Base-by-base conservation (phyloP, 495 filamentous ascomycete genomes). In the Apiosordaria backusii region DNA sequence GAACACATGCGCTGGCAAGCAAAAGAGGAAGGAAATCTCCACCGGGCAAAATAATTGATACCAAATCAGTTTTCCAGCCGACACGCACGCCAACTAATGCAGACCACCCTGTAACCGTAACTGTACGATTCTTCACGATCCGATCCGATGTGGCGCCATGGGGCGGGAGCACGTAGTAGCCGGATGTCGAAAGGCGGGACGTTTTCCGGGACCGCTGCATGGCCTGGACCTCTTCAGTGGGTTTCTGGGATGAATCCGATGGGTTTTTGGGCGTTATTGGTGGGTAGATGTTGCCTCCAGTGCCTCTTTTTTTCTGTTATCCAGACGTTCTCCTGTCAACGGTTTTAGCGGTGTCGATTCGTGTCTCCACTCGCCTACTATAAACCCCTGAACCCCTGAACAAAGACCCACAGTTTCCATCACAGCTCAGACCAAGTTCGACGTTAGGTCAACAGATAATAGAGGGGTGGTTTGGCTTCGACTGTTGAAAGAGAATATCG, bases 81-180 rank as follows among this genome's bases (percentile, higher is more conserved):
- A 55, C 52, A 55, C 52, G n/a, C 22, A 21, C 22, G 19, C 19
- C 19, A 10, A n/a, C 22, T 21, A 23, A 23, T 55, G 22, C 52
- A 21, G n/a, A 23, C 52, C 13, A 55, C 52, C 52, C 4, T 21
- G n/a, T 55, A 19, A n/a, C n/a, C 22, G 52, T 55, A 55, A n/a
- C n/a, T 19, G 52, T 55, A 23, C 52, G 52, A 55, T 23, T 55
- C 22, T 55, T 55, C 52, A 19, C n/a, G 52, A 55, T 55, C 52
- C n/a, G n/a, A 55, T 55, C 52, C 52, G 52, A 55, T 55, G 52
- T 55, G 52, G 52, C 52, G 52, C 22, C n/a, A 21, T 55, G n/a
- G n/a, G 2, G n/a, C 52, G n/a, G n/a, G 52, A 19, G n/a, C 52
- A 21, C 52, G 35, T 55, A 55, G 22, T 15, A 18, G 52, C 52